These are phyloP conservation scores for Hyphopichia wangnamkhiaoensis DNA, from an alignment of 1,139 yeast species.

Conservation along the genomic window DNA sequence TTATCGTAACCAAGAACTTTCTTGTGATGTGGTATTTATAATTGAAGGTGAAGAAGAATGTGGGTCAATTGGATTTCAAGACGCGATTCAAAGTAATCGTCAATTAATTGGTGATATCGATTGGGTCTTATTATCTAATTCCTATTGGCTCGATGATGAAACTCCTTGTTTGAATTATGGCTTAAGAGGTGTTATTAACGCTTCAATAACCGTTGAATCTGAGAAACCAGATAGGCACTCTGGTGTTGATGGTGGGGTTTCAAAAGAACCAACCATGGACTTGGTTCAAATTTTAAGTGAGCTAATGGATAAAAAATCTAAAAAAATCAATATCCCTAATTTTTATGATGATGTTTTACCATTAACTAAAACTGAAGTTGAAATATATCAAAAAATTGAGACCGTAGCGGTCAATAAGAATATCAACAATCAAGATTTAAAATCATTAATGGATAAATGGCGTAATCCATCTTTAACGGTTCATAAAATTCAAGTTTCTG, in stretches of 20 bases:
- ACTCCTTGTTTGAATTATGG: slow-evolving; percentile 95
- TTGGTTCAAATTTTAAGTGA: slow-evolving; percentile 69
- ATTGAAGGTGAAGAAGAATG: slow-evolving; percentile 96
- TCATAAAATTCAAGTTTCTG: slow-evolving; percentile 84
- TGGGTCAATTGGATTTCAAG: slow-evolving; percentile 84
- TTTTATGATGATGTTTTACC: slow-evolving; percentile 69
- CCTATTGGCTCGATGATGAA: slow-evolving; percentile 89
- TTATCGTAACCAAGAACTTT: slow-evolving; percentile 50
- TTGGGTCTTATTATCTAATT: slow-evolving; percentile 87
- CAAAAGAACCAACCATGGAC: slow-evolving; percentile 87
- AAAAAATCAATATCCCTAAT: slow-evolving; percentile 64
- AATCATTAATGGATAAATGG: slow-evolving; percentile 81
- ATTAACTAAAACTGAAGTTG: slow-evolving; percentile 55
- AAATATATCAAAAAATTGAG: slow-evolving; percentile 63
- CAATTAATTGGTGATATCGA: slow-evolving; percentile 68
- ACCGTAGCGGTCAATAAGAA: slow-evolving; percentile 28
- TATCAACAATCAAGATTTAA: slow-evolving; percentile 35
- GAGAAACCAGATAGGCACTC: slow-evolving; percentile 89
- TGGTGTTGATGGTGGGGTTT: slow-evolving; percentile 94
- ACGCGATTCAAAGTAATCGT: slow-evolving; percentile 54
- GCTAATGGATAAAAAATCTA: slow-evolving; percentile 55
- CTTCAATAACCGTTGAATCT: slow-evolving; percentile 67
- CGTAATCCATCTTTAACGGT: slow-evolving; percentile 85
- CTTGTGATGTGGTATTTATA: slow-evolving; percentile 75
- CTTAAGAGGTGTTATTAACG: slow-evolving; percentile 84